Conservation (phyloP, 2,329 filamentous ascomycete species). For the Reticulascus tulasneorum region DNA sequence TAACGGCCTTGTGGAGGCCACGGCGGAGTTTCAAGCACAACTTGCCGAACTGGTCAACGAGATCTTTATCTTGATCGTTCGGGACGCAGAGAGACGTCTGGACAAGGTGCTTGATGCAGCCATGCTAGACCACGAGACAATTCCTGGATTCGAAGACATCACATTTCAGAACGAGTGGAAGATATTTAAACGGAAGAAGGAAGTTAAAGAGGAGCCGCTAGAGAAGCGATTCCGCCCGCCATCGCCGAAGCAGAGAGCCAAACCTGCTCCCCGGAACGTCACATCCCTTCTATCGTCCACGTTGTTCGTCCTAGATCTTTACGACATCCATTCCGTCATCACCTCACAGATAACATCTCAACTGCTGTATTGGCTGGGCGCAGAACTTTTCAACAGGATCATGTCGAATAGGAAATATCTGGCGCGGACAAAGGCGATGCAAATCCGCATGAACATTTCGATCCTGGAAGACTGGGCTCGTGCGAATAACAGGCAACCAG, state of each 20-base stretch:
- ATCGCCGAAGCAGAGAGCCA: constrained; percentile 87
- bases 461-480: constrained; percentile 94
- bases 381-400: constrained; percentile 95
- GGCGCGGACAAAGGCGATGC: constrained; percentile 96
- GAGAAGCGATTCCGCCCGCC: constrained; percentile 91
- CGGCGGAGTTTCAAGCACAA: constrained; percentile 77
- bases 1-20: constrained; percentile 13
- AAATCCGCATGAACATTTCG: constrained; percentile 98
- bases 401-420: constrained; percentile 96
- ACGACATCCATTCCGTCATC: constrained; percentile 97
- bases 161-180: constrained; percentile 99
- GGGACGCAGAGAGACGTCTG: constrained; percentile 90
- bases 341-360: constrained; percentile 88
- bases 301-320: constrained; percentile 94
- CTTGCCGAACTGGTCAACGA: constrained; percentile 94
- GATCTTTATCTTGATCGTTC: constrained; percentile 95
- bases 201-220: constrained; percentile 82
- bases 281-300: constrained; percentile 94
- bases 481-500: constrained; percentile 86
- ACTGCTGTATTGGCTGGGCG: constrained; percentile 91
- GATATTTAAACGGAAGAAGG: constrained; percentile 85
- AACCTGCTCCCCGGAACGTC: constrained; percentile 89
- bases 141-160: constrained; percentile 94
- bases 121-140: constrained; percentile 97
- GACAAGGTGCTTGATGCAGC: constrained; percentile 92